Evolutionary conservation across 805 yeast genomes (phyloP).

Genomic region (Sugiyamaella marilandica): DNA sequence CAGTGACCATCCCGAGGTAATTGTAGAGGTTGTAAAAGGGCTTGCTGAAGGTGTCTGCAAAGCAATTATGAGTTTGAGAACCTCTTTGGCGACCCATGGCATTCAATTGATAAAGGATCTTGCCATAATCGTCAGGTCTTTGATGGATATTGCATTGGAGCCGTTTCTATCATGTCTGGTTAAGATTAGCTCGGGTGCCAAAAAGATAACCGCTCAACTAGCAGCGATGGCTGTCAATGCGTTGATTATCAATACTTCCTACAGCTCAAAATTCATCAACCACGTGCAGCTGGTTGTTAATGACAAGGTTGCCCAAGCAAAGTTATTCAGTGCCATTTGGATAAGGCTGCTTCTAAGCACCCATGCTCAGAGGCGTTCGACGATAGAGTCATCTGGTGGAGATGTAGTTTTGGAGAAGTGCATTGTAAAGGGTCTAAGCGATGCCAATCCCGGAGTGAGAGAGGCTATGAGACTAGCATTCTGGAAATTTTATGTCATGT

Average conservation of each 20-base stretch:
- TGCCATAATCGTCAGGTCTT: conserved; percentile 24
- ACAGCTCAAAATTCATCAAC: conserved; percentile 46
- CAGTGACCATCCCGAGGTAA: conserved; percentile 32
- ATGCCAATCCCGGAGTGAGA: conserved; percentile 77
- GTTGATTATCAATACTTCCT: conserved; percentile 51
- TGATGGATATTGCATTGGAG: conserved; percentile 42
- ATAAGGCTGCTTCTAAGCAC: conserved; percentile 49
- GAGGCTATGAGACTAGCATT: conserved; percentile 67
- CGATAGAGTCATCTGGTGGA: conserved; percentile 32
- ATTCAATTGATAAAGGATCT: conserved; percentile 72
- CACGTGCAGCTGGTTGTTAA: conserved; percentile 48
- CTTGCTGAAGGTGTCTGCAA: conserved; percentile 60
- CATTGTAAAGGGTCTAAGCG: conserved; percentile 59
- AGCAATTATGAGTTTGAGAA: conserved; percentile 68
- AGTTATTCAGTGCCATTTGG: conserved; percentile 68
- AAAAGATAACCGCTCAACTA: conserved; percentile 57
- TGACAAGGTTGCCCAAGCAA: conserved; percentile 70
- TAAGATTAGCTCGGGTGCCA: conserved; percentile 55
- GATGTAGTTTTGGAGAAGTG: conserved; percentile 47
- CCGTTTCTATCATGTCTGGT: conserved; percentile 44
- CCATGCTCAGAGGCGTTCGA: conserved; percentile 38
- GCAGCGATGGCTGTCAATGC: conserved; percentile 41
- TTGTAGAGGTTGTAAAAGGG: conserved; percentile 36
- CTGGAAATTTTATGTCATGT: conserved; percentile 60
- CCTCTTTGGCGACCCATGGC: conserved; percentile 72